Base-by-base conservation (phyloP, 495 filamentous ascomycete species). In the Jackrogersella minutella region DNA sequence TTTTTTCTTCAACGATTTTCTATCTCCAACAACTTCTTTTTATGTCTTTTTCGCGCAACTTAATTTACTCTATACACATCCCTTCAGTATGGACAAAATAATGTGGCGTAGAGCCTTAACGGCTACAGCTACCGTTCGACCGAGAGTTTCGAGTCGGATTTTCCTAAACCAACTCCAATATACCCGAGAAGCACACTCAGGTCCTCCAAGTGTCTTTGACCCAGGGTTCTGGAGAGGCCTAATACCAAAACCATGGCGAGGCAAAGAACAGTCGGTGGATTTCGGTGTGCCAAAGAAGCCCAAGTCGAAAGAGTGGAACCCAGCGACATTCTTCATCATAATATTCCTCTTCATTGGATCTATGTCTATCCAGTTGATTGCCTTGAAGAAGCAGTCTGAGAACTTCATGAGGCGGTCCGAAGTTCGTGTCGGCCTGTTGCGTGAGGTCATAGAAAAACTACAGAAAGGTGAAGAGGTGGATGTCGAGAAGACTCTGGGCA, bases 271-370 rank as follows among this genome's bases (percentile, higher is more conserved):
- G 43, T 39, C 58, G 5, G 62, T 59, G 1, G 57, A 64, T 22
- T 64, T 59, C 61, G 60, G 73, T 41, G 57, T 49, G 5, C 40
- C 64, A 14, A 76, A 73, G 40, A 77, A 79, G 46, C 59, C 68
- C 22, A 79, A 84, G 53, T 81, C 83, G 13, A 92, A 89, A 66
- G 87, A 87, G 66, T 96, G 92, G 92, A 98, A 97, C 68, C 96
- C 95, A 1, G 91, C 91, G 11, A 97, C 91, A 0, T 93, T 93
- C 70, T 97, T 90, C 80, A 95, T 99, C 69, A 79, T 91, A 72
- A 93, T 97, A 53, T 93, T 92, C 70, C 82, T 97, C 37, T 83
- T 97, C 62, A 93, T 97, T 66, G 96, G 95, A 1, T 96, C 91
- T 59, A 94, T 97, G 77, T 89, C 93, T 10, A 97, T 99, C 67